These are phyloP conservation scores for Saccharum spontaneum DNA, from an alignment of 176 grass and related monocot genomes.

Conservation along the genomic window DNA sequence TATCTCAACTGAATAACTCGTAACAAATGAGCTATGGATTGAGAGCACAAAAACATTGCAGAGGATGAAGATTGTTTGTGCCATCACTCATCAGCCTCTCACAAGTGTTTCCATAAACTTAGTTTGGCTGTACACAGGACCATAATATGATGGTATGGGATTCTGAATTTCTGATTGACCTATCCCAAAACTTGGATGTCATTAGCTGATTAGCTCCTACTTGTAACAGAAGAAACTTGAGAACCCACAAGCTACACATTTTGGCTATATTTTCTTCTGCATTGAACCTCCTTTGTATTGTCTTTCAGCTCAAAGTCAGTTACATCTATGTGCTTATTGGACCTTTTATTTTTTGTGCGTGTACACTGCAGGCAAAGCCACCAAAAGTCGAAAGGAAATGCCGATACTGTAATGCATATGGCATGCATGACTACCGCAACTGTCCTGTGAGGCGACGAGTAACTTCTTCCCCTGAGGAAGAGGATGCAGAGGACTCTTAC, in stretches of 20 bases:
- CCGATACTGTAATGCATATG: background rate
- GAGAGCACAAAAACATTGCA: background rate
- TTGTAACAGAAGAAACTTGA: background rate
- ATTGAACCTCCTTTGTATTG: background rate
- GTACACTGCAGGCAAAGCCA: slow-evolving; percentile 21
- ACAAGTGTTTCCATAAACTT: background rate
- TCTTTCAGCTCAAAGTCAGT: background rate
- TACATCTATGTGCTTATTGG: background rate
- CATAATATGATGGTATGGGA: background rate
- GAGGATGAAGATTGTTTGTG: background rate
- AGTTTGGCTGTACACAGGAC: background rate
- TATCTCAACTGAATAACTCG: background rate
- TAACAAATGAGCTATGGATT: background rate
- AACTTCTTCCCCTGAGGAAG: slow-evolving; percentile 7
- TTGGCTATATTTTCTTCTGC: background rate
- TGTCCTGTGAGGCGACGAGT: background rate
- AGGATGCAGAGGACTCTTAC: background rate
- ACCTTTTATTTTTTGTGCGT: background rate
- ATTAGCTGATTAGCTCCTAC: background rate
- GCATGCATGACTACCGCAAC: slow-evolving; percentile 15
- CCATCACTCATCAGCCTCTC: background rate
- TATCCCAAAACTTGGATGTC: background rate
- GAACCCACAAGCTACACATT: background rate
- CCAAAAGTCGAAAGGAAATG: background rate
- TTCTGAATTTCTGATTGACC: background rate